Conservation (phyloP, 495 filamentous ascomycete genomes). For the Bathelium albidoporum region DNA sequence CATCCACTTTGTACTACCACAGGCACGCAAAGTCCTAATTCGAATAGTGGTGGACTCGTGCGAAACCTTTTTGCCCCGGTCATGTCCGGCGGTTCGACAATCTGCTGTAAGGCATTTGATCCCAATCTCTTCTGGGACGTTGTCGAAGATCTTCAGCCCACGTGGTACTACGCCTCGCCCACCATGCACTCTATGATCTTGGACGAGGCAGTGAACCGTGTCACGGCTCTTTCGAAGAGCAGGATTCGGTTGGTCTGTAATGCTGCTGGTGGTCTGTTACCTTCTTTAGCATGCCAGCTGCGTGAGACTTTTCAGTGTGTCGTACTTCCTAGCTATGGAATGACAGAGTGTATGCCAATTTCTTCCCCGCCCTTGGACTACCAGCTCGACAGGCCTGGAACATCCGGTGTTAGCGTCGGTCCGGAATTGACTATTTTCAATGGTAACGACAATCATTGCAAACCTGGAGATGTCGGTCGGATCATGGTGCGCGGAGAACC, state of each 20-base stretch:
- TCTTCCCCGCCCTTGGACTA: constrained; percentile 35
- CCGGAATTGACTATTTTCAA: constrained; percentile 35
- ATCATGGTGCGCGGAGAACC: constrained; percentile 38
- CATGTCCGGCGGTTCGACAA: constrained; percentile 23
- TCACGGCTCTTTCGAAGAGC: constrained; percentile 28
- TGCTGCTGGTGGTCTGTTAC: constrained; percentile 37
- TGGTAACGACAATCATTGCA: constrained; percentile 13
- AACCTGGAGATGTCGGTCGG: constrained; percentile 24
- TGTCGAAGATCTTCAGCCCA: constrained; percentile 30
- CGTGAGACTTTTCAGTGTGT: constrained; percentile 31
- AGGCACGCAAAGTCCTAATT: background rate
- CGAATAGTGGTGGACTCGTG: constrained; percentile 10
- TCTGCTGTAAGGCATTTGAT: constrained; percentile 39
- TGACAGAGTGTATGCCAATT: constrained; percentile 44
- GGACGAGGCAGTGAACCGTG: constrained; percentile 24
- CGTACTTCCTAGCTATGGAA: constrained; percentile 39
- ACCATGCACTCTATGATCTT: constrained; percentile 40
- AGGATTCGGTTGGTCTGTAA: constrained; percentile 36
- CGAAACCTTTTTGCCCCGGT: constrained; percentile 19
- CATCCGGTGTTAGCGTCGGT: constrained; percentile 35
- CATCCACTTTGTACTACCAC: background rate
- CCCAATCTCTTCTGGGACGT: constrained; percentile 41
- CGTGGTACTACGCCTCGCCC: constrained; percentile 43
- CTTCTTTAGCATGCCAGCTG: constrained; percentile 31
- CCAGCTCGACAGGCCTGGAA: constrained; percentile 33